Evolutionary conservation across 495 filamentous ascomycete genomes (phyloP).

Genomic region (Barbatosphaeria neglecta): DNA sequence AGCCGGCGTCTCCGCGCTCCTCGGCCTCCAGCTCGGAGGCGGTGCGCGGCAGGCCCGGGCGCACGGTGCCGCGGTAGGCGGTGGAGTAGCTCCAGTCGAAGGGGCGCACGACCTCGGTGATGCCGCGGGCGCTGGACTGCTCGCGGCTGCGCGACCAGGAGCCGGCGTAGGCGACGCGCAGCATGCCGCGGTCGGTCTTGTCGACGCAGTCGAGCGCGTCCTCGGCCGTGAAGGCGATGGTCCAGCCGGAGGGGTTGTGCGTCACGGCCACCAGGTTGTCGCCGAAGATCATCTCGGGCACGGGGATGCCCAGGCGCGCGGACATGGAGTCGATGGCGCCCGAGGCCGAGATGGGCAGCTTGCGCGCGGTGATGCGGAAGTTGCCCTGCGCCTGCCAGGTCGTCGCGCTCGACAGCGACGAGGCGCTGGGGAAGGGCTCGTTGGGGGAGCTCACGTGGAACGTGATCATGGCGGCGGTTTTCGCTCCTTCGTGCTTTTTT

Average conservation of each 20-base stretch:
- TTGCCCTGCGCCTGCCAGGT: conserved; percentile 39
- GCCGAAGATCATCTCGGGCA: conserved; percentile 98
- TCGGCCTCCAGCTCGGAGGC: background rate
- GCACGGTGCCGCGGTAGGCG: conserved; percentile 61
- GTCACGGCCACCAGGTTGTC: conserved; percentile 73
- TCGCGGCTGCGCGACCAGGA: conserved; percentile 84
- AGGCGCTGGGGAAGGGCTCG: conserved; percentile 26
- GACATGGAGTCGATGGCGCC: conserved; percentile 83
- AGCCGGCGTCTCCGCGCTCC: too few species aligned
- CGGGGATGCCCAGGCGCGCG: conserved; percentile 62
- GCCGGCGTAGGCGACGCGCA: conserved; percentile 83
- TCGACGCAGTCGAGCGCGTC: conserved; percentile 83
- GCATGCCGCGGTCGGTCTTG: conserved; percentile 80
- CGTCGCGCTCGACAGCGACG: conserved; percentile 24
- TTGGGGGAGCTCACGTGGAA: conserved; percentile 23
- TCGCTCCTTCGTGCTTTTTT: background rate
- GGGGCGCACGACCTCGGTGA: conserved; percentile 85
- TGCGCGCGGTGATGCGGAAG: conserved; percentile 66
- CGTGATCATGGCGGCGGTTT: too few species aligned
- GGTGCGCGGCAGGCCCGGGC: background rate
- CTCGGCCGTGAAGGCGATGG: conserved; percentile 67
- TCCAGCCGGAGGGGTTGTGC: conserved; percentile 59
- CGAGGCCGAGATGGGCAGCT: conserved; percentile 85
- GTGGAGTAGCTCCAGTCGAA: conserved; percentile 98
- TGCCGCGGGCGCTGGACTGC: conserved; percentile 72